Evolutionary conservation across 2,329 filamentous ascomycete species (phyloP).

Genomic region (Huntiella decipiens): DNA sequence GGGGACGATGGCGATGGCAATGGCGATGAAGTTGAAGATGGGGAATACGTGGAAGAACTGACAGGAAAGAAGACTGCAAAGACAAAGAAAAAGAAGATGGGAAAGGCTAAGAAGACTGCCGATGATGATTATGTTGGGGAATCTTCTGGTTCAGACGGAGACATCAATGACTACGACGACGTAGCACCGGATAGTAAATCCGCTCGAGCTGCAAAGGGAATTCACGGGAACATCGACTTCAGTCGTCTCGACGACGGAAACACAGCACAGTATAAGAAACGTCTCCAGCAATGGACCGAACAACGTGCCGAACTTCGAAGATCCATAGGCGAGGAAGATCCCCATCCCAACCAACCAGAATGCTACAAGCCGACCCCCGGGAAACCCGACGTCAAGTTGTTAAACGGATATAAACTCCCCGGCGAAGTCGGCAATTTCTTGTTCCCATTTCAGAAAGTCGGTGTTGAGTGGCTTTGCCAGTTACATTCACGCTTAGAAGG

Average conservation of each 20-base stretch:
- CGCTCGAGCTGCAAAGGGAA: conserved; percentile 7
- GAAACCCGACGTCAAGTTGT: conserved; percentile 54
- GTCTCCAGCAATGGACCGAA: conserved; percentile 55
- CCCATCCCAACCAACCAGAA: conserved; percentile 32
- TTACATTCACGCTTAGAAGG: conserved; percentile 77
- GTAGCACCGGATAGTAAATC: conserved; percentile 5
- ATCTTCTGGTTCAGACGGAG: conserved; percentile 1
- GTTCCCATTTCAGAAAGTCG: conserved; percentile 94
- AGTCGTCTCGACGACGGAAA: conserved; percentile 70
- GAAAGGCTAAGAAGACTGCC: neutral
- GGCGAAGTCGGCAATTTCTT: conserved; percentile 84
- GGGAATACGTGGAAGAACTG: conserved; percentile 16
- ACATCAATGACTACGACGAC: conserved; percentile 10
- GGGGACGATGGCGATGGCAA: conserved; percentile 25
- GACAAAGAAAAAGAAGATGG: neutral
- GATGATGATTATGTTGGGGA: conserved; percentile 4
- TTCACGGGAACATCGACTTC: conserved; percentile 23
- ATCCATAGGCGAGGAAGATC: conserved; percentile 18
- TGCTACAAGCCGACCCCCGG: conserved; percentile 80
- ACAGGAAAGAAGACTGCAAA: conserved; percentile 15
- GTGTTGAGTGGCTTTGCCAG: conserved; percentile 90
- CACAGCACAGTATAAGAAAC: conserved; percentile 57
- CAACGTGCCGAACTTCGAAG: conserved; percentile 8
- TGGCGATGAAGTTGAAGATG: conserved; percentile 21
- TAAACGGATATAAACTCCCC: conserved; percentile 60